phyloP scores from a whole-genome alignment of 805 yeast species.

The Citeromyces matritensis region DNA sequence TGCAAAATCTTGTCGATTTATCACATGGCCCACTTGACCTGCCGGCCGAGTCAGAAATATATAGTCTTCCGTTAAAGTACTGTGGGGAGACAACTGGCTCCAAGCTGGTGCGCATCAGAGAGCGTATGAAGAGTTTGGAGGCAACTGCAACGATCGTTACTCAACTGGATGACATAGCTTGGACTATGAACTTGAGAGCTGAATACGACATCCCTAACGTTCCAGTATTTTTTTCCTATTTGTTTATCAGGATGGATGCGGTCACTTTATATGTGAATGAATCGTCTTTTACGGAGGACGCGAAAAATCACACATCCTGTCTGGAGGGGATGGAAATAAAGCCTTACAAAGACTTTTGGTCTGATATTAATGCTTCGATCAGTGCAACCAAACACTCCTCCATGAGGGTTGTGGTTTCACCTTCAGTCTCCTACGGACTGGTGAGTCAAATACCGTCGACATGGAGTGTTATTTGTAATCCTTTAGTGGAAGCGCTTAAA shows the following conservation, averaged over 20 bases:
- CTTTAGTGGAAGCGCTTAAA: constrained; percentile 44
- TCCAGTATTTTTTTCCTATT: constrained; percentile 67
- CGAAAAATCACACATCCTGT: constrained; percentile 42
- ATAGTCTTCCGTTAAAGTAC: constrained; percentile 16
- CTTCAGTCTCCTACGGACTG: constrained; percentile 3
- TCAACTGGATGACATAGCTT: constrained; percentile 77
- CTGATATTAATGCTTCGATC: constrained; percentile 20
- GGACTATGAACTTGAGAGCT: constrained; percentile 71
- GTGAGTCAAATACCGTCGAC: constrained; percentile 1
- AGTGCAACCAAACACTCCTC: constrained; percentile 1
- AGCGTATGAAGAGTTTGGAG: constrained; percentile 11
- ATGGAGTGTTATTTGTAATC: constrained; percentile 11
- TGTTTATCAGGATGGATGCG: constrained; percentile 13
- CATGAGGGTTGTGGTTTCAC: constrained; percentile 2
- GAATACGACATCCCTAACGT: constrained; percentile 57
- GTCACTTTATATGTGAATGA: constrained; percentile 33
- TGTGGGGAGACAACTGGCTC: constrained; percentile 18
- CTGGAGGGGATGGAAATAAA: constrained; percentile 18
- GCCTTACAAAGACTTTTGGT: constrained; percentile 40
- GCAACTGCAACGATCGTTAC: constrained; percentile 39
- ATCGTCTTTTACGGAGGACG: constrained; percentile 40
- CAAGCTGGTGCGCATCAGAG: constrained; percentile 13
- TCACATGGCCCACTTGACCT: constrained; percentile 42
- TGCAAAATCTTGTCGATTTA: constrained; percentile 54
- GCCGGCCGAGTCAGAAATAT: constrained; percentile 12